Base-by-base conservation (phyloP, 805 yeast species). In the Candida stauntonica region DNA sequence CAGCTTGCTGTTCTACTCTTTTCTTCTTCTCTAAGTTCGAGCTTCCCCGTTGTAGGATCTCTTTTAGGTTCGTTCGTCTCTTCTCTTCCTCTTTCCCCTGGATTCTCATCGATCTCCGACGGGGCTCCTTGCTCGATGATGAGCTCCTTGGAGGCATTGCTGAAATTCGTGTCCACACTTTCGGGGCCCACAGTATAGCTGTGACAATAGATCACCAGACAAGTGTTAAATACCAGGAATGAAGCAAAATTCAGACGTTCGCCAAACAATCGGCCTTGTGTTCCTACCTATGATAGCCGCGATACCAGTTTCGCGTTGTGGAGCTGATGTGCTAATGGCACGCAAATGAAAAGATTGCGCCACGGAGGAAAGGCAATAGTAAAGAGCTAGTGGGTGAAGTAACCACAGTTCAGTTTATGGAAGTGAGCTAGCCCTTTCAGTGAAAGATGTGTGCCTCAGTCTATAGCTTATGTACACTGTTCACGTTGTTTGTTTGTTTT, bases 21-120 rank as follows among this genome's bases (percentile, higher is more conserved):
- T 42, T 36, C 26, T 35, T 44, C n/a, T 33, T 21, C 29, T 31
- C 38, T 30, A 35, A 16, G 7, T 17, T 41, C 3, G 53, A 45
- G 13, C 43, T 30, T n/a, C 43, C 42, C 30, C 44, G 43, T n/a
- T 46, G 48, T 19, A 54, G 34, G n/a, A 54, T 23, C 29, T 54
- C 58, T 24, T 49, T 52, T 24, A 54, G 39, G 30, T 46, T 51
- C 11, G 54, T 41, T 39, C 51, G 32, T 20, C 44, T 48, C 31
- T 41, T 39, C 23, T 48, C 42, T 9, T 42, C 45, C 5, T 44
- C 38, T 29, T 37, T 31, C 16, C 37, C 33, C 11, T 45, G 45
- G 11, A 47, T 28, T 13, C 47, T 35, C 8, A 31, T 9, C 12
- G 49, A 42, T 26, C 46, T 46, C 29, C 49, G 50, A 19, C 49